phyloP scores from a whole-genome alignment of 768 basidiomycete species.

The Pleurotus tuber-regium region DNA sequence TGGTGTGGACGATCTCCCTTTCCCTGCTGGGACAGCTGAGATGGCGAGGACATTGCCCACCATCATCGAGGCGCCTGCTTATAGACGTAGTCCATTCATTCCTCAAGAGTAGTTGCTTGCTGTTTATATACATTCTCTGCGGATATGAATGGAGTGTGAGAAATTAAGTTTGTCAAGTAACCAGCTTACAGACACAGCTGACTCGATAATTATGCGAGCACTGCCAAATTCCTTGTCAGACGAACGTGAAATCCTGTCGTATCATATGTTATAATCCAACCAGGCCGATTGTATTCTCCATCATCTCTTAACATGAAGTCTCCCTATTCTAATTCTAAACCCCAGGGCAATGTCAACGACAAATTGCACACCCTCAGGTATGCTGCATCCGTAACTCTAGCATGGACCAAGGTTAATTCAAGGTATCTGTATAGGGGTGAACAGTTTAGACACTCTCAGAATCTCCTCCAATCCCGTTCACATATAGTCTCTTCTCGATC shows the following conservation, averaged over 20 bases:
- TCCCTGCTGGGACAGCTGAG: slow-evolving; percentile 86
- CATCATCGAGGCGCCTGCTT: slow-evolving; percentile 68
- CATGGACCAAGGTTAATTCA: background rate
- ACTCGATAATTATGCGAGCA: background rate
- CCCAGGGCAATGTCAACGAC: slow-evolving; percentile 35
- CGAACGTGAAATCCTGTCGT: too few relatives aligned
- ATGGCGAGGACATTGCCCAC: slow-evolving; percentile 65
- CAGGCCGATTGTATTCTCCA: too few relatives aligned
- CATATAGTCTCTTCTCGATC: slow-evolving; percentile 22
- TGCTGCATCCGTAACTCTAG: background rate
- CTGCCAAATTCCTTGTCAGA: background rate
- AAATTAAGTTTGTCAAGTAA: background rate
- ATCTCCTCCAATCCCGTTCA: slow-evolving; percentile 38
- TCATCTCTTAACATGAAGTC: slow-evolving; percentile 4
- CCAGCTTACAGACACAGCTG: background rate
- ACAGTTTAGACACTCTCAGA: slow-evolving; percentile 65
- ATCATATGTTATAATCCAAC: too few relatives aligned
- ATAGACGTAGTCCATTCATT: slow-evolving; percentile 75
- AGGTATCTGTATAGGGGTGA: slow-evolving; percentile 51
- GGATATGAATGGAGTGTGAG: background rate
- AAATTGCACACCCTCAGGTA: slow-evolving; percentile 51
- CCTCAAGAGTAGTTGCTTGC: slow-evolving; percentile 53
- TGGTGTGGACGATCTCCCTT: slow-evolving; percentile 82
- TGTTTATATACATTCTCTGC: slow-evolving; percentile 14
- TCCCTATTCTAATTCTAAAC: background rate